Conservation (phyloP, 2,329 filamentous ascomycete genomes). For the Celoporthe dispersa region DNA sequence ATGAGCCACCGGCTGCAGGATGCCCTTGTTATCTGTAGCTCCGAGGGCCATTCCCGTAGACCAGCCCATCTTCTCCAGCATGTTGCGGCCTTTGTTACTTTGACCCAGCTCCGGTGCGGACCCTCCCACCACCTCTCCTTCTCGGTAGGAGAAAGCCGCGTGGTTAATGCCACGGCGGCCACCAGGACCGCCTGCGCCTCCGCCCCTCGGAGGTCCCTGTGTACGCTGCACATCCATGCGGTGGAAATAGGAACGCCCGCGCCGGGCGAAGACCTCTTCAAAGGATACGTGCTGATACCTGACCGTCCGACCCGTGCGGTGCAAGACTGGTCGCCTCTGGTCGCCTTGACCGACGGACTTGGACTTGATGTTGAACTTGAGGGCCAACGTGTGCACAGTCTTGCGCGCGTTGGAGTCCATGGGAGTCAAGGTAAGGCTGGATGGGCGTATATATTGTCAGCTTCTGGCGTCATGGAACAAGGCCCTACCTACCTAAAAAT, state of each 20-base stretch:
- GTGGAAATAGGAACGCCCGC: slow-evolving; percentile 60
- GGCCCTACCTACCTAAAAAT: no score
- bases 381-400: slow-evolving; percentile 78
- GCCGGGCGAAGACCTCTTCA: slow-evolving; percentile 49
- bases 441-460: slow-evolving; percentile 25
- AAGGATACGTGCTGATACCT: slow-evolving; percentile 63
- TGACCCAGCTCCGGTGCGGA: slow-evolving; percentile 81
- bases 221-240: slow-evolving; percentile 49
- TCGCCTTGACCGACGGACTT: slow-evolving; percentile 78
- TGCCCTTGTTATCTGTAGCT: slow-evolving; percentile 81
- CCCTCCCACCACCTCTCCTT: slow-evolving; percentile 88
- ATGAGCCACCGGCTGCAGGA: slow-evolving; percentile 82
- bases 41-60: slow-evolving; percentile 83
- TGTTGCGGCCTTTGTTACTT: slow-evolving; percentile 81
- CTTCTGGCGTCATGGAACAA: slow-evolving; percentile 6
- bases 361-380: slow-evolving; percentile 77
- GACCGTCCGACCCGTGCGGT: slow-evolving; percentile 71
- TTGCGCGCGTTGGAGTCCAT: slow-evolving; percentile 82
- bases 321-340: slow-evolving; percentile 75
- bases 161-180: slow-evolving; percentile 35
- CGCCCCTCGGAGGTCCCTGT: slow-evolving; percentile 24
- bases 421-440: slow-evolving; percentile 75
- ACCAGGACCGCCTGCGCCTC: slow-evolving; percentile 36
- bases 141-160: slow-evolving; percentile 64
- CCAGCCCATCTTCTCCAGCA: slow-evolving; percentile 99